phyloP scores from a whole-genome alignment of 345 rosid species.

The Ailanthus altissimus region DNA sequence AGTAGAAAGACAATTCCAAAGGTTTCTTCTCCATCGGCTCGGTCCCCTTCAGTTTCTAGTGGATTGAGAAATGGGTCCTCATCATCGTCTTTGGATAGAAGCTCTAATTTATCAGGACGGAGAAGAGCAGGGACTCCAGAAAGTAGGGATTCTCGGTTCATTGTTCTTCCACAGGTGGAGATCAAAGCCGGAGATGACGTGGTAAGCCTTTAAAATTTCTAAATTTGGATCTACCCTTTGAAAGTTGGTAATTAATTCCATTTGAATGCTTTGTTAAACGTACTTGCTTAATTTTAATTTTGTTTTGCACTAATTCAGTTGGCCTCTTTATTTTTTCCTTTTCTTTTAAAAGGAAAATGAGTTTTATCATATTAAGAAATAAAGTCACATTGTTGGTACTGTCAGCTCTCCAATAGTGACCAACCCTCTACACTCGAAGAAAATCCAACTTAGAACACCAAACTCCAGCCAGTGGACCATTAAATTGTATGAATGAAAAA shows the following conservation, averaged over 20 bases:
- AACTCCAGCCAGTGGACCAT: background rate
- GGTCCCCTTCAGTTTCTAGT: slow-evolving; percentile 69
- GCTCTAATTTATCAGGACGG: slow-evolving; percentile 68
- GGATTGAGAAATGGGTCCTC: slow-evolving; percentile 62
- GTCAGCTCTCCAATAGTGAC: background rate
- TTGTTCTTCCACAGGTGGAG: slow-evolving; percentile 95
- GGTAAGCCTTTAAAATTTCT: slow-evolving; percentile 50
- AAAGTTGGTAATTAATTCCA: background rate
- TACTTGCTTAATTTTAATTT: background rate
- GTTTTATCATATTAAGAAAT: background rate
- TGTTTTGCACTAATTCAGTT: background rate
- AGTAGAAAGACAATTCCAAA: slow-evolving; percentile 59
- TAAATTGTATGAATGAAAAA: background rate
- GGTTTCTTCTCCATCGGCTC: slow-evolving; percentile 62
- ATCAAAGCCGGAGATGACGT: slow-evolving; percentile 86
- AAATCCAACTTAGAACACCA: background rate
- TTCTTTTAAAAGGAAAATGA: background rate
- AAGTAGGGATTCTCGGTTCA: slow-evolving; percentile 69
- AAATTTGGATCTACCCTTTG: background rate
- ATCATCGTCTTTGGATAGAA: slow-evolving; percentile 64
- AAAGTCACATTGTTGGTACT: background rate
- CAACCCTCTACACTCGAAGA: background rate
- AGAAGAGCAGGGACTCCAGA: slow-evolving; percentile 64
- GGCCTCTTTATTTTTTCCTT: background rate
- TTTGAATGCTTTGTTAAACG: background rate